Conservation (phyloP, 352 stramenopile genomes). For the Pythium phragmitis region DNA sequence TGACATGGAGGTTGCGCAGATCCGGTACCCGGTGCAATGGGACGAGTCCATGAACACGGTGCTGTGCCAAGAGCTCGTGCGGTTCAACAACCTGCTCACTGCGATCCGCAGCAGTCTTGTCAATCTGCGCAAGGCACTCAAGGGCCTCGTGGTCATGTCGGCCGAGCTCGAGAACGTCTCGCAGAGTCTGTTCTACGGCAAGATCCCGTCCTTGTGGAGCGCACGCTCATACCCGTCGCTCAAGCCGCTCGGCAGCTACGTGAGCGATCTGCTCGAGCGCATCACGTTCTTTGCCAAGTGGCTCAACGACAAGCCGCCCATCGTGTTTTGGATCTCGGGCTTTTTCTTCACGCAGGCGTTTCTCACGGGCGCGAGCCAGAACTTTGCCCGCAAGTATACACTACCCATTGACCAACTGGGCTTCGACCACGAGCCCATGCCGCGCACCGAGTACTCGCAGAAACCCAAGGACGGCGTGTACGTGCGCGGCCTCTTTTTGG, state of each 20-base stretch:
- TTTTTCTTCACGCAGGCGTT: slow-evolving; percentile 94
- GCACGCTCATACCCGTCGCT: slow-evolving; percentile 89
- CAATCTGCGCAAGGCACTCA: slow-evolving; percentile 67
- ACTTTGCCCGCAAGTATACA: slow-evolving; percentile 87
- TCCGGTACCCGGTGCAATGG: slow-evolving; percentile 90
- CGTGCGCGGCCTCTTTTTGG: slow-evolving; percentile 90
- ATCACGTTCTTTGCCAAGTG: slow-evolving; percentile 70
- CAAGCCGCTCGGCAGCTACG: slow-evolving; percentile 87
- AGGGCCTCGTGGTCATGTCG: slow-evolving; percentile 86
- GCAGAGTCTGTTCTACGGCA: slow-evolving; percentile 86
- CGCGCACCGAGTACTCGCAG: slow-evolving; percentile 65
- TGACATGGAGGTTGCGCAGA: slow-evolving; percentile 75
- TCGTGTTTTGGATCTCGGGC: slow-evolving; percentile 89
- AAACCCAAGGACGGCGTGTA: slow-evolving; percentile 87
- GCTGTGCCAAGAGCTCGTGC: slow-evolving; percentile 84
- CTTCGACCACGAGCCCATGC: slow-evolving; percentile 83
- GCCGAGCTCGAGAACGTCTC: slow-evolving; percentile 84
- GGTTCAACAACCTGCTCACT: slow-evolving; percentile 78
- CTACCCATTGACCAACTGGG: slow-evolving; percentile 92
- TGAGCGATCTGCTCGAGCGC: slow-evolving; percentile 85
- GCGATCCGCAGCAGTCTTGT: slow-evolving; percentile 71
- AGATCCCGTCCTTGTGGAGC: slow-evolving; percentile 87
- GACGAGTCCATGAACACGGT: slow-evolving; percentile 96
- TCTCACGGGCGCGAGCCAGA: slow-evolving; percentile 92
- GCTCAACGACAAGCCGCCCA: slow-evolving; percentile 71